phyloP scores from a whole-genome alignment of 2,329 filamentous ascomycete species.

The Calonectria ilicicola region DNA sequence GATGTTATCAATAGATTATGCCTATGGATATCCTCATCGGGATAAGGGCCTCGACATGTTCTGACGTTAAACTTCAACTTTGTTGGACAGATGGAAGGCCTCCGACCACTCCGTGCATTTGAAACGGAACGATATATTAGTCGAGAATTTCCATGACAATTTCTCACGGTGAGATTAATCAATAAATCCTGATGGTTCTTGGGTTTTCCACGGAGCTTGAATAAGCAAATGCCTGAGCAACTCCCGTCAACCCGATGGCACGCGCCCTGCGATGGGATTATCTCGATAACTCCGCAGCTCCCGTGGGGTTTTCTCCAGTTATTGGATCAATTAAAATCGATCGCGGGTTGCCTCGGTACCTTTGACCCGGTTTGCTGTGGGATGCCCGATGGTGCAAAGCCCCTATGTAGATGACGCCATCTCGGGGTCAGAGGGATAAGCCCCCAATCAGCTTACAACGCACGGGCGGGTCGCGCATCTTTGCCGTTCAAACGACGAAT shows the following conservation, averaged over 20 bases:
- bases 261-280: constrained; percentile 7
- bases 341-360: background rate
- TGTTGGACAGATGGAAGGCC: background rate
- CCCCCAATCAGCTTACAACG: background rate
- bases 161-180: background rate
- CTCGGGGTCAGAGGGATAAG: constrained; percentile 2
- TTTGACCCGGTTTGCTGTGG: background rate
- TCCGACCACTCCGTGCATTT: background rate
- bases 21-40: constrained; percentile 12
- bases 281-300: constrained; percentile 18
- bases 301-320: constrained; percentile 17
- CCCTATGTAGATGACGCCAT: constrained; percentile 39
- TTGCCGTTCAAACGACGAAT: background rate
- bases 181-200: no score
- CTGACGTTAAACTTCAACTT: background rate
- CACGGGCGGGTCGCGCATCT: background rate
- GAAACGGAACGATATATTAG: background rate
- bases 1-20: background rate
- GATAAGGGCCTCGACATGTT: background rate
- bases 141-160: background rate
- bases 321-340: background rate
- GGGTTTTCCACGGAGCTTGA: background rate
- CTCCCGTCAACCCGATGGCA: background rate
- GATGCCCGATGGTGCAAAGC: constrained; percentile 38
- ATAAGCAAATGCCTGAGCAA: background rate